phyloP scores from a whole-genome alignment of 495 filamentous ascomycete genomes.

The Cercophora newfieldiana region DNA sequence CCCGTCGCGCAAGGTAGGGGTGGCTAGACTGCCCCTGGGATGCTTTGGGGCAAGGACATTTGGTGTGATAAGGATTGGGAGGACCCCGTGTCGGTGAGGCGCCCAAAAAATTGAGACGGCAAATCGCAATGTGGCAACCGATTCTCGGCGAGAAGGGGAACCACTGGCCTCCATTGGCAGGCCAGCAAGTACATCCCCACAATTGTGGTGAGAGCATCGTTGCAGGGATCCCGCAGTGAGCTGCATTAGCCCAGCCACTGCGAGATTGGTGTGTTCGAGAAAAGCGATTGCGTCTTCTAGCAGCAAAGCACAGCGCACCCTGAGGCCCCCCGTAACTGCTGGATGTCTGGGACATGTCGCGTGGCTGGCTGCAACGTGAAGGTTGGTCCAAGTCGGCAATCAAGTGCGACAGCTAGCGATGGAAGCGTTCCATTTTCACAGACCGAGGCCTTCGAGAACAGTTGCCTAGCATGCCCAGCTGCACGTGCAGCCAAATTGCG shows the following conservation, averaged over 20 bases:
- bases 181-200: background rate
- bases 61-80: background rate
- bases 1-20: background rate
- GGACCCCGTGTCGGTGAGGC: background rate
- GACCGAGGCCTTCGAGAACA: background rate
- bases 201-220: background rate
- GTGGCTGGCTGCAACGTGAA: background rate
- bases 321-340: background rate
- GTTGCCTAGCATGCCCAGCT: background rate
- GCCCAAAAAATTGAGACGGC: background rate
- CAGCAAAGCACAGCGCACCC: background rate
- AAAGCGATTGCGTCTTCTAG: background rate
- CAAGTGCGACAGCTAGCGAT: background rate
- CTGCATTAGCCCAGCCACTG: background rate
- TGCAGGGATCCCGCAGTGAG: background rate
- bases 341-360: background rate
- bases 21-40: background rate
- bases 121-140: background rate
- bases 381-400: background rate
- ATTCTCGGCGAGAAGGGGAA: background rate
- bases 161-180: background rate
- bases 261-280: background rate
- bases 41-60: background rate
- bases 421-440: background rate
- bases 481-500: background rate